Base-by-base conservation (phyloP, 306 rosid species). In the Nissolia schottii region DNA sequence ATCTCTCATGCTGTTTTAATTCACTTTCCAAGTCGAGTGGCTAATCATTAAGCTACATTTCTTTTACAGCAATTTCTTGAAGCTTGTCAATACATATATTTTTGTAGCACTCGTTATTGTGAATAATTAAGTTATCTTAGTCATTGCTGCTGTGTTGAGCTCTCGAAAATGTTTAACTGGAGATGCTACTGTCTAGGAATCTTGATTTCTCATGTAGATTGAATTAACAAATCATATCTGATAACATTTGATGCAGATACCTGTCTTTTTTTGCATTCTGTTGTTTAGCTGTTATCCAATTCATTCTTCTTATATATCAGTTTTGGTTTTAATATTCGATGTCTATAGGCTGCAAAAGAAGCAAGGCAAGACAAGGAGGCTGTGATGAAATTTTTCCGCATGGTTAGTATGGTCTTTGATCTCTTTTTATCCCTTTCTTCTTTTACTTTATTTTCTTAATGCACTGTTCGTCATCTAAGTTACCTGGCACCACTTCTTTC, bases 301-400 rank as follows among this genome's bases (percentile, higher is more conserved):
- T 31, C 19, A 16, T 61, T 68, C 27, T 51, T 38, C 29, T 22
- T 71, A 13, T 48, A 13, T 48, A 22, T 1, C 54, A 22, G 50
- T 60, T 53, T 43, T 64, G 67, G 35, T 62, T 77, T 75, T 40
- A 59, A 54, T 66, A 72, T 71, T 56, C 80, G 65, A 48, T 51
- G 31, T 75, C 49, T 75, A 69, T 86, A 95, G 99, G 97, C 99
- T 58, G 97, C 96, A 63, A 95, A 88, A 87, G 96, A 95, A 63
- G 92, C 96, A 46, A 91, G 97, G 78, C 85, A 83, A 72, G 99
- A 95, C 87, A 95, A 91, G 77, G 99, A 95, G 87, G 96, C 96
- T 13, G 89, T 91, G 81, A 76, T 75, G 80, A 95, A 85, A 73
- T 95, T 95, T 76, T 95, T 95, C 78, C 92, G 82, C 78, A 80